Evolutionary conservation across 352 stramenopile species (phyloP).

Genomic region (Phytopythium ostracodes): DNA sequence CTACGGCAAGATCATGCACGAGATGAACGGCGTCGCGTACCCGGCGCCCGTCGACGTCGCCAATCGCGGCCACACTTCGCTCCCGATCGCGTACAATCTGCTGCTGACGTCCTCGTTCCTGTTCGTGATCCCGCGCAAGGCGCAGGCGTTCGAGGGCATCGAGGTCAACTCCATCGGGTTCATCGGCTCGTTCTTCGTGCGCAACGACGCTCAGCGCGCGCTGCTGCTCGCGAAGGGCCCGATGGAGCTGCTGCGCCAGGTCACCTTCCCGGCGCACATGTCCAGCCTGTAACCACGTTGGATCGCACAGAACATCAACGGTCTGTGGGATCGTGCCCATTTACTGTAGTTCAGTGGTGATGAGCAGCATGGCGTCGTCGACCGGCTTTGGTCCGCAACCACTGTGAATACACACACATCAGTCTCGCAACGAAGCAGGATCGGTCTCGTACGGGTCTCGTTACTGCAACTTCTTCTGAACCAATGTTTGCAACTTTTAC

Average conservation of each 20-base stretch:
- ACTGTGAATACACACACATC: background rate
- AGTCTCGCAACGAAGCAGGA: no score
- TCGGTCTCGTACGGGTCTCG: no score
- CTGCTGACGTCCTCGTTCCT: constrained; percentile 72
- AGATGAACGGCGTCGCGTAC: constrained; percentile 40
- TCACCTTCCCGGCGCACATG: constrained; percentile 46
- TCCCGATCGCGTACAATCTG: constrained; percentile 70
- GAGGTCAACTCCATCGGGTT: constrained; percentile 86
- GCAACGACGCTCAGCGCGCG: constrained; percentile 50
- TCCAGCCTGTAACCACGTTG: constrained; percentile 2
- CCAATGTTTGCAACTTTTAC: no score
- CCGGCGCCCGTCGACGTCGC: constrained; percentile 9
- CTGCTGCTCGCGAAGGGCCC: constrained; percentile 47
- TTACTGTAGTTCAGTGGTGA: no score
- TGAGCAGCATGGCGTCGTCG: no score
- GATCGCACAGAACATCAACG: background rate
- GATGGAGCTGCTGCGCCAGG: constrained; percentile 54
- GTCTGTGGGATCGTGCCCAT: no score
- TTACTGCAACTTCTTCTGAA: no score
- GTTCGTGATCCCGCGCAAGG: constrained; percentile 61
- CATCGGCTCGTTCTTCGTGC: constrained; percentile 76
- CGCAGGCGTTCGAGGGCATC: constrained; percentile 49
- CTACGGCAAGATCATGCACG: constrained; percentile 42
- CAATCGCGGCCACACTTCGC: background rate
- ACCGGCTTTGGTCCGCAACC: background rate